phyloP scores from a whole-genome alignment of 176 grass and related monocot genomes.

The Triticum dicoccoides region DNA sequence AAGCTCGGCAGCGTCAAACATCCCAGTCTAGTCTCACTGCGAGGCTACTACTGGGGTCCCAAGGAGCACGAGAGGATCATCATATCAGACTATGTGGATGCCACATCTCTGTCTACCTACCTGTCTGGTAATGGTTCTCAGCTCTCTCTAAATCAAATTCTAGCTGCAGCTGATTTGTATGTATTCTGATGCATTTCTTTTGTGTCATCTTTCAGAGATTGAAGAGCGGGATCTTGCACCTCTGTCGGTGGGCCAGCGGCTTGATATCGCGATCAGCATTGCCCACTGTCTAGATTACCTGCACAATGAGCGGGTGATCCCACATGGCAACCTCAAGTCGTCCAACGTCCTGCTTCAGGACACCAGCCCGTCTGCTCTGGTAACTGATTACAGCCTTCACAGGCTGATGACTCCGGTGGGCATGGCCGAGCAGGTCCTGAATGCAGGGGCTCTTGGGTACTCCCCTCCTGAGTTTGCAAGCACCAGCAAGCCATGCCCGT shows the following conservation, averaged over 20 bases:
- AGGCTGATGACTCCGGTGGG: slow-evolving; percentile 68
- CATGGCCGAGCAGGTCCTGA: slow-evolving; percentile 74
- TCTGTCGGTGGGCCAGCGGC: slow-evolving; percentile 53
- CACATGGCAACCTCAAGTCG: slow-evolving; percentile 87
- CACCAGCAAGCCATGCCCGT: slow-evolving; percentile 83
- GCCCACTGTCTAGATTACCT: slow-evolving; percentile 71
- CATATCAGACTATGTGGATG: slow-evolving; percentile 78
- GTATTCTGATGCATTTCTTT: slow-evolving; percentile 31
- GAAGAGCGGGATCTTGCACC: slow-evolving; percentile 55
- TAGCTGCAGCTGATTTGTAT: neutral
- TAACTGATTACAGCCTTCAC: slow-evolving; percentile 78
- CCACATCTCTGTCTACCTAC: slow-evolving; percentile 64
- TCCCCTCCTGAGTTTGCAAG: slow-evolving; percentile 82
- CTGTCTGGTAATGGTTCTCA: slow-evolving; percentile 59
- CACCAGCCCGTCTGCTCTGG: slow-evolving; percentile 37
- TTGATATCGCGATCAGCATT: slow-evolving; percentile 54
- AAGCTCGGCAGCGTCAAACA: slow-evolving; percentile 81
- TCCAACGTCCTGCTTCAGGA: slow-evolving; percentile 71
- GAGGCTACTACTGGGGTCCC: slow-evolving; percentile 91
- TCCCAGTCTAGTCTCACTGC: slow-evolving; percentile 62
- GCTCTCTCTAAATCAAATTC: neutral
- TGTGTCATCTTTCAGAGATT: slow-evolving; percentile 43
- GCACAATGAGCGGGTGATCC: slow-evolving; percentile 77
- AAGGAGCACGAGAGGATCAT: slow-evolving; percentile 92
- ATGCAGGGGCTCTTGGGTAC: slow-evolving; percentile 75